Evolutionary conservation across 83 land plant species (phyloP), one percentile per base, ranked within the genome.

Genomic region (Diphasiastrum complanatum): DNA sequence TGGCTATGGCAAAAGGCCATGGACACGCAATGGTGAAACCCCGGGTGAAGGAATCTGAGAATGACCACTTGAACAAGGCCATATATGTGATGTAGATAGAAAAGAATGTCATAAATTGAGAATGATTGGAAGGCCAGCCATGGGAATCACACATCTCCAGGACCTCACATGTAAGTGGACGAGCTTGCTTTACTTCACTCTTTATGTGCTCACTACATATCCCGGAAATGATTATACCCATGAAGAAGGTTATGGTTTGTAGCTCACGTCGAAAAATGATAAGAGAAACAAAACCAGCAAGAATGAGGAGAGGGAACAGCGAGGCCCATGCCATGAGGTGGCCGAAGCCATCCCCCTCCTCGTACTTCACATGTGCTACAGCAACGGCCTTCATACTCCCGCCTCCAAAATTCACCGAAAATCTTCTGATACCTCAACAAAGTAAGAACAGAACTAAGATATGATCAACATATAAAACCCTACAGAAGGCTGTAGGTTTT

Each of bases 1-100:
- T 87, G n/a, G 79, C 61, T 4, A 75, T 33, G 6, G 86, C 80
- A 25, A 71, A 63, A 20, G 83, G 86, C 89, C 89, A 85, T 0
- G 86, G 78, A 40, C 81, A 24, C 10, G 49, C 14, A 36, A 70
- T 67, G 10, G 54, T 50, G 67, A 75, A 14, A 14, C 47, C 3
- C 56, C 57, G 72, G 5, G 64, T 41, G 8, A 55, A 51, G 18
- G 26, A 29, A 16, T 58, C 61, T 3, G 68, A 40, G 45, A 76
- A 48, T 1, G 65, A 53, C 12, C 64, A 36, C 28, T 55, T 66
- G 22, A 46, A 62, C 30, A 50, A 26, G 16, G 58, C 60, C 25
- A 78, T 79, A 20, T 86, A 80, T 1, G 67, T 63, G 69, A 38
- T 33, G 36, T 58, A 69, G 28, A 59, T 50, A 5, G 72, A 45